phyloP scores from a whole-genome alignment of 2,329 filamentous ascomycete species.

The Talaromyces sp. region DNA sequence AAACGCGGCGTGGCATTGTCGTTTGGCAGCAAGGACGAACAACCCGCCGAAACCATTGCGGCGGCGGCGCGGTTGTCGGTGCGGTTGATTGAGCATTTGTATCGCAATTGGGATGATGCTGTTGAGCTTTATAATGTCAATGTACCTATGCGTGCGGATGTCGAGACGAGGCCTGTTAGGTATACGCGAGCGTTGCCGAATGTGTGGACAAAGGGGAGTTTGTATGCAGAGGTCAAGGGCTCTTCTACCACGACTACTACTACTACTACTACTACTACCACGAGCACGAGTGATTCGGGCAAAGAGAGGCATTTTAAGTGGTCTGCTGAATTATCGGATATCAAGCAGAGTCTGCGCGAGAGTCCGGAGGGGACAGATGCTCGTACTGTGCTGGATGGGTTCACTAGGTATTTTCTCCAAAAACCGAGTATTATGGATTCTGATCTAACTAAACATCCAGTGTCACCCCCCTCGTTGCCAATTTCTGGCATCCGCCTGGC shows the following conservation, averaged over 20 bases:
- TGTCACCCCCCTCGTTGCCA: constrained; percentile 80
- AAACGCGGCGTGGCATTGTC: constrained; percentile 68
- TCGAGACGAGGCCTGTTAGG: constrained; percentile 62
- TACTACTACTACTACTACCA: no score
- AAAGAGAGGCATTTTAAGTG: constrained; percentile 76
- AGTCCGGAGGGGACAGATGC: constrained; percentile 77
- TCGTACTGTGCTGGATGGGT: constrained; percentile 77
- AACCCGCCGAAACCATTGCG: constrained; percentile 68
- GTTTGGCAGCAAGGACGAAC: constrained; percentile 75
- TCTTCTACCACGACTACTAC: no score
- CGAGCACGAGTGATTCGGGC: neutral
- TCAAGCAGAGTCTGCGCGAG: constrained; percentile 73
- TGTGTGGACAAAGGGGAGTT: constrained; percentile 70
- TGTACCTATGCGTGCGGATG: constrained; percentile 69
- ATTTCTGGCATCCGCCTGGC: constrained; percentile 72
- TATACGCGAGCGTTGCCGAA: constrained; percentile 82
- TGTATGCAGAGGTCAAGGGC: constrained; percentile 67
- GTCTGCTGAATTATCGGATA: constrained; percentile 76
- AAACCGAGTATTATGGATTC: neutral
- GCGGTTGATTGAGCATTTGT: constrained; percentile 68
- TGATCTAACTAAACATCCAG: constrained; percentile 39
- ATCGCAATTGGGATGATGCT: constrained; percentile 61
- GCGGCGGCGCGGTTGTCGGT: constrained; percentile 67
- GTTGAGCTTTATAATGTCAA: constrained; percentile 83
- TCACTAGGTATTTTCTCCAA: constrained; percentile 58